These are phyloP conservation scores for Neurospora sp. DNA, from an alignment of 2,329 filamentous ascomycete genomes.

Conservation along the genomic window DNA sequence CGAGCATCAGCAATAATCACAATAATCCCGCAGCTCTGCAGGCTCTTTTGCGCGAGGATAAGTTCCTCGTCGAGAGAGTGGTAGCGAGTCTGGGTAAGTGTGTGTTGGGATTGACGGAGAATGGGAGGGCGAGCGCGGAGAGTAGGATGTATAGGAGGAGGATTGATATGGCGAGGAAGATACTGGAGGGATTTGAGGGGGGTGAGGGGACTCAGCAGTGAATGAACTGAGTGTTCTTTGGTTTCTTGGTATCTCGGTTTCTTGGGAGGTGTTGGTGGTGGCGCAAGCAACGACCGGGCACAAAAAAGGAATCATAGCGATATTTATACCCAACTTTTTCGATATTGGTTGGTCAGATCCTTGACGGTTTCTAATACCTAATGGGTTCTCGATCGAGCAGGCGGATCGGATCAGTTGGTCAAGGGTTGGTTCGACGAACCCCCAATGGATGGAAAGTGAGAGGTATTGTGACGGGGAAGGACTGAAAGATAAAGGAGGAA, in stretches of 20 bases:
- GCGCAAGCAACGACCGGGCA: background rate
- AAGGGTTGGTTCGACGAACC: background rate
- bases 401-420: background rate
- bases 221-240: background rate
- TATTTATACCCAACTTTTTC: background rate
- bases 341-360: background rate
- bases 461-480: background rate
- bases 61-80: conserved; percentile 47
- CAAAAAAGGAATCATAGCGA: background rate
- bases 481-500: background rate
- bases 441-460: background rate
- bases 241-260: background rate
- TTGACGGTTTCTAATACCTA: background rate
- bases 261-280: background rate
- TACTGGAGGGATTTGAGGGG: conserved; percentile 57
- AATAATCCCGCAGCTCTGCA: conserved; percentile 31
- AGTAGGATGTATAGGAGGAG: conserved; percentile 56
- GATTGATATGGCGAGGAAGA: conserved; percentile 62
- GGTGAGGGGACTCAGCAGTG: background rate
- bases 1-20: conserved; percentile 13
- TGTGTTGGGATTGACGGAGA: conserved; percentile 47
- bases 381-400: background rate
- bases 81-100: conserved; percentile 51
- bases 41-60: conserved; percentile 43
- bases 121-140: conserved; percentile 44